Conservation (phyloP, 2,329 filamentous ascomycete species). For the Sclerotinia minor region DNA sequence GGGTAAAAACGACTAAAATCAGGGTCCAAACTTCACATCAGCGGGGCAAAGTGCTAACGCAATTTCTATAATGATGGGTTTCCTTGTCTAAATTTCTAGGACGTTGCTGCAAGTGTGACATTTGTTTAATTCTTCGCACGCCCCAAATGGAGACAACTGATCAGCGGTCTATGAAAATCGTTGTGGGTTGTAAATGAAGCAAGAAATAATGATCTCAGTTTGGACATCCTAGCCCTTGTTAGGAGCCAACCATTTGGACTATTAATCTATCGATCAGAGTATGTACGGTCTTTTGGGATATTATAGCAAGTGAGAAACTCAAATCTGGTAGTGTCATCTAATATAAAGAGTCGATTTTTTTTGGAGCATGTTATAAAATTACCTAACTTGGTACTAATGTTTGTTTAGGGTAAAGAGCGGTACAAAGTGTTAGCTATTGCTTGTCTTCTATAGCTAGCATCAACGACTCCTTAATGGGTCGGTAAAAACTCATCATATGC, state of each 20-base stretch:
- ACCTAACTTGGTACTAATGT: no score
- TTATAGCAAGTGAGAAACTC: background rate
- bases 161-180: background rate
- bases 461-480: background rate
- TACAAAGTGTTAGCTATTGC: background rate
- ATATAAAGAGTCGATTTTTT: no score
- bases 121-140: background rate
- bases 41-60: background rate
- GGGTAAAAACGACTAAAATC: background rate
- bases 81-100: background rate
- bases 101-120: background rate
- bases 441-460: no score
- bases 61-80: background rate
- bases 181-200: background rate
- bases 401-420: background rate
- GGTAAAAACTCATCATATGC: background rate
- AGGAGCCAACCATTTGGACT: background rate
- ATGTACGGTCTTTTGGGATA: background rate
- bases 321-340: no score
- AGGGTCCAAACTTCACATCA: constrained; percentile 2
- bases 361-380: no score
- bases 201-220: background rate
- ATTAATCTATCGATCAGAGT: background rate
- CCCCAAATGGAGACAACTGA: no score
- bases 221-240: background rate